Percentiles rank a stretch among this genome's conserved stretches.
These are phyloP conservation scores for Eucalyptus curtisii DNA, from an alignment of 345 rosid genomes.

Conservation along the genomic window DNA sequence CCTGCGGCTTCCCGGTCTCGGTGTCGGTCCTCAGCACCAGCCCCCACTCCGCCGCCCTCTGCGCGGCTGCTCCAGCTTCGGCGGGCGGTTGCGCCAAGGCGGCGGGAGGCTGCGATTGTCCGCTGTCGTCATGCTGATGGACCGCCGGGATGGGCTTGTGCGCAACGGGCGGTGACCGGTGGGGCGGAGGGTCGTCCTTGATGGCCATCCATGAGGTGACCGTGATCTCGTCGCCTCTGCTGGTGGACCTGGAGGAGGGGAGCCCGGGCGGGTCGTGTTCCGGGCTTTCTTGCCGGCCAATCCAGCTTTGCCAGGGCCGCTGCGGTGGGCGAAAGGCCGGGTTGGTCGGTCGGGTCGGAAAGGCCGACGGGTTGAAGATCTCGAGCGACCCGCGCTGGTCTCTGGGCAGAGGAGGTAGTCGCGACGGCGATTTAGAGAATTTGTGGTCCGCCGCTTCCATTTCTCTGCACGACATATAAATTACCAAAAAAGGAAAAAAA, in stretches of 20 bases:
- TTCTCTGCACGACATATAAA: background rate
- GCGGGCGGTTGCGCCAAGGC: background rate
- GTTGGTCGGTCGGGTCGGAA: conserved; percentile 35
- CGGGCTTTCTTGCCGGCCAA: conserved; percentile 17
- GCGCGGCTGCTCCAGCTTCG: conserved; percentile 46
- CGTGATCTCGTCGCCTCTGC: conserved; percentile 31
- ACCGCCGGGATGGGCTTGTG: background rate
- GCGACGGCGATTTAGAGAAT: background rate
- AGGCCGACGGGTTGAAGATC: conserved; percentile 62
- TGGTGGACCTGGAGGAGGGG: conserved; percentile 9
- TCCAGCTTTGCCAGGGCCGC: conserved; percentile 40
- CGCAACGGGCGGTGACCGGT: background rate
- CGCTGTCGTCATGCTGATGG: background rate
- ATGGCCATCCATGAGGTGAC: conserved; percentile 93
- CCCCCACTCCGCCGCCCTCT: conserved; percentile 99
- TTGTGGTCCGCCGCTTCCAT: background rate
- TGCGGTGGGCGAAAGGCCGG: conserved; percentile 32
- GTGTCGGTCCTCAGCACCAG: conserved; percentile 62
- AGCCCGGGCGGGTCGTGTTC: conserved; percentile 4
- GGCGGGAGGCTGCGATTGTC: background rate
- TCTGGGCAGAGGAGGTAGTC: conserved; percentile 22
- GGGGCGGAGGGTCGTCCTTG: conserved; percentile 19
- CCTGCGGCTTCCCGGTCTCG: conserved; percentile 78
- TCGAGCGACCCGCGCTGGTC: conserved; percentile 84
- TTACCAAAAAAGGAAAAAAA: background rate